Conservation (phyloP, 306 rosid species). For the apple (Malus domestica) region ASM211411v1 NC_041790.1:11458501-11459000, state of each 20-base stretch:
- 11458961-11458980: no score
- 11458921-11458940: no score
- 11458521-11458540: neutral
- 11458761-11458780: conserved; percentile 18
- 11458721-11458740: neutral
- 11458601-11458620: neutral
- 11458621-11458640: neutral
- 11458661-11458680: no score
- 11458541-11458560: neutral
- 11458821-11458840: conserved; percentile 25
- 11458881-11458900: no score
- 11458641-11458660: no score
- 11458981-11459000: no score
- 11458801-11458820: conserved; percentile 39
- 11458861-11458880: no score
- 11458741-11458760: conserved; percentile 41
- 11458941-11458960: no score
- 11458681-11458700: neutral
- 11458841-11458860: neutral
- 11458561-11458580: neutral
- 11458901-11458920: no score
- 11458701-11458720: neutral
- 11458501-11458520: neutral
- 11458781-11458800: conserved; percentile 36
- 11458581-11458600: neutral